phyloP scores from a whole-genome alignment of 768 basidiomycete species.

The Suillus occidentalis region DNA sequence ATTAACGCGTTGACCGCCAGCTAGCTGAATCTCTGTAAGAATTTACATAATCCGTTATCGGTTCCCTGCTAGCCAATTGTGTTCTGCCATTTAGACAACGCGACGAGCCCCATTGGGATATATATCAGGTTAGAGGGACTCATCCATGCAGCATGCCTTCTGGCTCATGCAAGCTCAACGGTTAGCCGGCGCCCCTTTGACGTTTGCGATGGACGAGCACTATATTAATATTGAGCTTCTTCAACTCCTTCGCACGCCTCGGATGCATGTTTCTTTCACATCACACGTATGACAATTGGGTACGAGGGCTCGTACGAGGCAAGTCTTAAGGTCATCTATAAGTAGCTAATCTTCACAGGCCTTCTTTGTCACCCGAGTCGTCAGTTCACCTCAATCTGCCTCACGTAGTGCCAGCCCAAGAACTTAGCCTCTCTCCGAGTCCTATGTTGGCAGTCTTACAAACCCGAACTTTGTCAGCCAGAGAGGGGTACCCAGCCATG shows the following conservation, averaged over 20 bases:
- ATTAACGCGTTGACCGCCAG: not conserved
- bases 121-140: not conserved
- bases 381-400: not conserved
- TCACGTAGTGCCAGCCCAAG: not conserved
- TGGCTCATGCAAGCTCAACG: not conserved
- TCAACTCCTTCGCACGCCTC: slow-evolving; percentile 9
- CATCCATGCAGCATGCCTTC: not conserved
- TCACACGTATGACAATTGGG: not conserved
- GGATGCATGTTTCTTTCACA: slow-evolving; percentile 7
- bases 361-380: not conserved
- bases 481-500: not conserved
- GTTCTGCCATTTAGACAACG: not conserved
- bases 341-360: slow-evolving; percentile 6
- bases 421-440: not conserved
- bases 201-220: slow-evolving; percentile 12
- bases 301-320: not conserved
- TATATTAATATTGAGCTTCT: slow-evolving; percentile 9
- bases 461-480: not conserved
- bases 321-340: not conserved
- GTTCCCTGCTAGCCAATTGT: slow-evolving; percentile 4
- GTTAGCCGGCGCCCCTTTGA: not conserved
- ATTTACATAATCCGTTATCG: slow-evolving; percentile 12
- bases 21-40: not conserved
- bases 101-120: not conserved
- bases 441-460: not conserved